Evolutionary conservation across 2,329 filamentous ascomycete species (phyloP), one percentile per base, ranked within the genome.

Genomic region (Aureobasidium melanogenum): DNA sequence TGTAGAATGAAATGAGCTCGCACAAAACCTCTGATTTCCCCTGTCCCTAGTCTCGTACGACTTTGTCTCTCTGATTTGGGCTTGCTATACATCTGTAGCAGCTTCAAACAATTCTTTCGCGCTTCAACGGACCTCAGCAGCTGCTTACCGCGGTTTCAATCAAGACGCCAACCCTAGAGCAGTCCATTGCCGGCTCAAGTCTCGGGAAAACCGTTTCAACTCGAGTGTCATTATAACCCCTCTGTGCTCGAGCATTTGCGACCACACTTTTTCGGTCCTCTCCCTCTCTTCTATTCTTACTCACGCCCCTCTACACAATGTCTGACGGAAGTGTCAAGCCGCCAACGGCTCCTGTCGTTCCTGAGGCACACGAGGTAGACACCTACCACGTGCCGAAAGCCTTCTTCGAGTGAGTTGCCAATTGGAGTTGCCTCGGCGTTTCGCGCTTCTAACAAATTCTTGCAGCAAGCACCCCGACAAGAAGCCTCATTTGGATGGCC

Each of bases 351-450:
- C 62, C 81, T 51, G 86, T 88, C 69, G 88, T 91, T 69, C 80
- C 81, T 64, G 88, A 91, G 80, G 87, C 88, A 70, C 88, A 91
- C 75, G 77, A 86, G 71, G 87, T 91, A 68, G 86, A 89, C 75
- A 91, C 88, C 22, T 90, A 77, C 74, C 79, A 84, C 70, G 81
- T 85, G 54, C 83, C 83, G 64, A 76, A 83, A 65, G 76, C 76
- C n/a, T 81, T 81, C 71, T 74, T 76, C 69, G 73, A 78, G 72
- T 74, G 63, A 68, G 72, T 69, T 36, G 57, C 57, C 10, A 26
- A 8, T 19, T 9, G 5, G 3, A 34, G 22, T n/a, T 14, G 22
- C 24, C 46, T 52, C 36, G 52, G 52, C 52, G 26, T 48, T 39
- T 28, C n/a, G 44, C 46, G n/a, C 14, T 19, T 34, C 56, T 63